phyloP scores from a whole-genome alignment of 179 eudicot genomes.

The Vitellaria paradoxa region DNA sequence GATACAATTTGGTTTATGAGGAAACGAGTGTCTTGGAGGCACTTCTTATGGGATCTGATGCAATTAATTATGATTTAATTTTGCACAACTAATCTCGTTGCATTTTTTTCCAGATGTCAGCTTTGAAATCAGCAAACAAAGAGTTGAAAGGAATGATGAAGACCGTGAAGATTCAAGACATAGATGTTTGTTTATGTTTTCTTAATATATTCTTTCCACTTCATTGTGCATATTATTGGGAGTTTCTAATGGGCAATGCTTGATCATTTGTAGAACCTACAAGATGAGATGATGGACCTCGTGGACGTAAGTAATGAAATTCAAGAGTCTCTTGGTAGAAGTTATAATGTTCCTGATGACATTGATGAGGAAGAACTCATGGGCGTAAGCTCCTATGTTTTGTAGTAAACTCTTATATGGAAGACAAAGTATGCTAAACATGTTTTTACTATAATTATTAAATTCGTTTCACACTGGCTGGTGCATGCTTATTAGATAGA shows the following conservation, averaged over 20 bases:
- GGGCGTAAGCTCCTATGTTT: conserved; percentile 55
- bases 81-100: conserved; percentile 10
- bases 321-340: conserved; percentile 96
- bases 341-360: conserved; percentile 91
- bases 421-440: background rate
- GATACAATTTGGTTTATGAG: background rate
- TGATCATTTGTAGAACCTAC: conserved; percentile 60
- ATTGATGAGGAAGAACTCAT: conserved; percentile 94
- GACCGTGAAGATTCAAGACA: conserved; percentile 86
- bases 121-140: conserved; percentile 87
- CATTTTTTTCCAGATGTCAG: conserved; percentile 64
- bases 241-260: background rate
- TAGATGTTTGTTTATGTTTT: conserved; percentile 58
- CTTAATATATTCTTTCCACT: background rate
- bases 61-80: background rate
- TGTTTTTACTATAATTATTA: too few species aligned
- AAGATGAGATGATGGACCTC: conserved; percentile 98
- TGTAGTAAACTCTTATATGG: background rate
- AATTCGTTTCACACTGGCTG: too few species aligned
- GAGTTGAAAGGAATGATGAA: conserved; percentile 99
- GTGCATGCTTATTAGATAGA: too few species aligned
- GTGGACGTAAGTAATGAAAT: conserved; percentile 96
- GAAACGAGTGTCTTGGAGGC: conserved; percentile 11
- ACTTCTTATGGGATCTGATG: conserved; percentile 4
- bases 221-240: background rate